Percentiles rank a stretch among this genome's conserved stretches.
phyloP scores from a whole-genome alignment of 2,329 filamentous ascomycete species.

The Pseudogymnoascus sp. region DNA sequence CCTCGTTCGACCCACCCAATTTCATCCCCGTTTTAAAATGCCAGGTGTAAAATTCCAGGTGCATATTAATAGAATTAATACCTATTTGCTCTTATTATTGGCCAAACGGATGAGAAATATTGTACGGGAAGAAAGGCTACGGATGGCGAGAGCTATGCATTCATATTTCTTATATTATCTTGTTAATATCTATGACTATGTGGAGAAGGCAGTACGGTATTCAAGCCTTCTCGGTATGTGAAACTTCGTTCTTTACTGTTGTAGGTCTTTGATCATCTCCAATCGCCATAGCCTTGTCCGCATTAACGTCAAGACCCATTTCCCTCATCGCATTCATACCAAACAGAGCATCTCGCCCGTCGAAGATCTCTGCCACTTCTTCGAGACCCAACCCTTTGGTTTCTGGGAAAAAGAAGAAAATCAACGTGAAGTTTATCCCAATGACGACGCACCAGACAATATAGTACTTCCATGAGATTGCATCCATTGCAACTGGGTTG shows the following conservation, averaged over 20 bases:
- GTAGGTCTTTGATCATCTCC: not conserved
- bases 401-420: slow-evolving; percentile 58
- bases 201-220: not conserved
- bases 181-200: not conserved
- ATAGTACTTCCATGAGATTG: slow-evolving; percentile 16
- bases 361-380: slow-evolving; percentile 42
- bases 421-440: slow-evolving; percentile 33
- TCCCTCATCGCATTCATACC: slow-evolving; percentile 8
- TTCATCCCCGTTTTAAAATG: no score
- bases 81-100: no score
- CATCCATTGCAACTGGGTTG: slow-evolving; percentile 12
- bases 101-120: no score
- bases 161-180: not conserved
- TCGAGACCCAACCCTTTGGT: slow-evolving; percentile 56
- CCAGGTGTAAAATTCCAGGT: no score
- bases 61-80: no score
- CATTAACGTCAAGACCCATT: slow-evolving; percentile 1
- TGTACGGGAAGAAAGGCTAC: no score
- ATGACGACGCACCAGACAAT: slow-evolving; percentile 6
- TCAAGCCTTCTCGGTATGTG: slow-evolving; percentile 8
- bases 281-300: slow-evolving; percentile 1
- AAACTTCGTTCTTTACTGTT: not conserved
- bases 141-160: not conserved
- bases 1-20: no score
- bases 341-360: slow-evolving; percentile 10